Conservation (phyloP, 2,329 filamentous ascomycete genomes). For the Hymenoscyphus linearis region DNA sequence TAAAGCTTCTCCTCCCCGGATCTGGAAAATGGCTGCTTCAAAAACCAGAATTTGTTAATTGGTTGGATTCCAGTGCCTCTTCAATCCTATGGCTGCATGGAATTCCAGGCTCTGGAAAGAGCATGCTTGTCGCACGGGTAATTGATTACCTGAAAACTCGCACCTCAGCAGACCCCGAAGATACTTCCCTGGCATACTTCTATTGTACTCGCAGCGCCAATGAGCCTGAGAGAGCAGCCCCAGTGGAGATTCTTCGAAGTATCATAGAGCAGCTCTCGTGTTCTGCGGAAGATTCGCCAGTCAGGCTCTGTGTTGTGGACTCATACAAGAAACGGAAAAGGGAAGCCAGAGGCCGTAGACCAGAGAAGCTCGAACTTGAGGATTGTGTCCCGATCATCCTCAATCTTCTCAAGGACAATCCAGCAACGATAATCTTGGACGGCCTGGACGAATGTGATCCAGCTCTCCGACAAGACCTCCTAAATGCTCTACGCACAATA, state of each 20-base stretch:
- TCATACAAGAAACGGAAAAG: not conserved
- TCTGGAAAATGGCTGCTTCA: conserved; percentile 24
- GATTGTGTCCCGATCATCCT: conserved; percentile 7
- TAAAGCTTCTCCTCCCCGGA: conserved; percentile 15
- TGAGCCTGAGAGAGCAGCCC: conserved; percentile 24
- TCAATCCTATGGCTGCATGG: conserved; percentile 34
- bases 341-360: not conserved
- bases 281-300: not conserved
- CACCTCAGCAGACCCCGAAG: no score
- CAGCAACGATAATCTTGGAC: conserved; percentile 11
- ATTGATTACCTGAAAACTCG: conserved; percentile 4
- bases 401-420: not conserved
- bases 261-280: conserved; percentile 23
- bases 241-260: conserved; percentile 20
- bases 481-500: conserved; percentile 6
- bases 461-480: not conserved
- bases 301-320: conserved; percentile 1
- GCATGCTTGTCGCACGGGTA: conserved; percentile 24
- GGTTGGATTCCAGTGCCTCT: conserved; percentile 29
- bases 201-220: conserved; percentile 27
- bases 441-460: conserved; percentile 11
- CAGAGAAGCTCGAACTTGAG: not conserved
- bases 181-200: conserved; percentile 21
- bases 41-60: conserved; percentile 26
- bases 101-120: conserved; percentile 33